Evolutionary conservation across 768 basidiomycete species (phyloP), one percentile per base, ranked within the genome.

Genomic region (Polyporus arcularius): DNA sequence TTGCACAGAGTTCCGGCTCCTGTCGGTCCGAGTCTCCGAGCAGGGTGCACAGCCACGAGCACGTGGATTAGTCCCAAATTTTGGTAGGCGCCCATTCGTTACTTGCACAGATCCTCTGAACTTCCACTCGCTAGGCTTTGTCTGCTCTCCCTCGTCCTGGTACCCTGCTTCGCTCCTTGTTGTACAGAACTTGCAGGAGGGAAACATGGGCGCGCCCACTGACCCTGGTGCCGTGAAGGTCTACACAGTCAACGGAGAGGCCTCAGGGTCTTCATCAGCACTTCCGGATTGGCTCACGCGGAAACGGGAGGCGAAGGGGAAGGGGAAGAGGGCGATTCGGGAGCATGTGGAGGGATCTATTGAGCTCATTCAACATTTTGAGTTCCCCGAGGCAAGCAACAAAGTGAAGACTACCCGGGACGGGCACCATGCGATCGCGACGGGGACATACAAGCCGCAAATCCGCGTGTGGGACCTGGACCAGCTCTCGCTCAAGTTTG

Each of bases 371-470:
- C 94, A 99, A 70, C 90, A 95, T 58, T 97, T 98, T 73, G 94
- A 96, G 69, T 98, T 99, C 67, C 96, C 97, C 8, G 95, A 98
- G 72, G 94, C 96, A 15, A 94, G 92, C 72, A 96, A 94, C 75
- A 87, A 86, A 67, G 82, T 99, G 67, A 94, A 88, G 74, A 89
- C 89, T 4, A 98, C 96, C 2, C 79, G 89, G 41, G 96, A 99
- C 73, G 96, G 97, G 1, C 88, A 90, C 68, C 90, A 96, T 83
- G 89, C 86, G 11, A 83, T 98, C 57, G 96, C 94, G 0, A 98
- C 96, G 26, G 97, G 97, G 28, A 92, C 90, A 3, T 99, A 99
- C 78, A 99, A 99, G 74, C 97, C 97, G 2, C 94, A 97, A 72
- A 94, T 98, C 74, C 84, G 92, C 58, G 93, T 96, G 4, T 99